A percentile compares a stretch with the other conserved stretches of the same genome.
phyloP scores from a whole-genome alignment of 148 eudicot species.

The Fagopyrum homotropicum region DNA sequence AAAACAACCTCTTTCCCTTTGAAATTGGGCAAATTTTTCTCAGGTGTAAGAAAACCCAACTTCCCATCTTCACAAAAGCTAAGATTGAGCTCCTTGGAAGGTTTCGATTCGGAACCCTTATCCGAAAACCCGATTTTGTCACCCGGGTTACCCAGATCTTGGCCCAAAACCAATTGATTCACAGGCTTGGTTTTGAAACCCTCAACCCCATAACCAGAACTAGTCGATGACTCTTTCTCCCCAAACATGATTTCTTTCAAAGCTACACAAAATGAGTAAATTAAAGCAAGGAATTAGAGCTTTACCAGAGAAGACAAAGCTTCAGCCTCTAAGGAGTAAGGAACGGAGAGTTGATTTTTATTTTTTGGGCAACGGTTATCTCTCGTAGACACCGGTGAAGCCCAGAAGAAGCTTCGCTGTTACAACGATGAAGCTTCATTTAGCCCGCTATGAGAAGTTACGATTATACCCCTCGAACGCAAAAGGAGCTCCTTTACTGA shows the following conservation, averaged over 20 bases:
- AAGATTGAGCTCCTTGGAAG: slow-evolving; percentile 54
- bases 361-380: neutral
- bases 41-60: slow-evolving; percentile 21
- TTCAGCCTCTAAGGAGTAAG: neutral
- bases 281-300: neutral
- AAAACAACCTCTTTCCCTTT: slow-evolving; percentile 56
- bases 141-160: slow-evolving; percentile 32
- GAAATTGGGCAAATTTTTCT: slow-evolving; percentile 34
- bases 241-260: slow-evolving; percentile 15
- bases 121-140: slow-evolving; percentile 34
- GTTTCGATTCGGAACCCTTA: slow-evolving; percentile 36
- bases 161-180: slow-evolving; percentile 18
- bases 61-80: slow-evolving; percentile 67
- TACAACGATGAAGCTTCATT: neutral
- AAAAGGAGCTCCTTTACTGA: neutral
- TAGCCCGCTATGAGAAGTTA: neutral
- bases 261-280: neutral
- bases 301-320: neutral
- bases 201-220: slow-evolving; percentile 24
- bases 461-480: neutral
- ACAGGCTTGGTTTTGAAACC: slow-evolving; percentile 16
- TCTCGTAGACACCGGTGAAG: neutral
- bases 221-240: slow-evolving; percentile 25
- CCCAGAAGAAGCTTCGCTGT: slow-evolving; percentile 1
- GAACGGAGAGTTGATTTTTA: neutral